These are phyloP conservation scores for Aureobasidium musti DNA, from an alignment of 2,329 filamentous ascomycete genomes.

Conservation along the genomic window DNA sequence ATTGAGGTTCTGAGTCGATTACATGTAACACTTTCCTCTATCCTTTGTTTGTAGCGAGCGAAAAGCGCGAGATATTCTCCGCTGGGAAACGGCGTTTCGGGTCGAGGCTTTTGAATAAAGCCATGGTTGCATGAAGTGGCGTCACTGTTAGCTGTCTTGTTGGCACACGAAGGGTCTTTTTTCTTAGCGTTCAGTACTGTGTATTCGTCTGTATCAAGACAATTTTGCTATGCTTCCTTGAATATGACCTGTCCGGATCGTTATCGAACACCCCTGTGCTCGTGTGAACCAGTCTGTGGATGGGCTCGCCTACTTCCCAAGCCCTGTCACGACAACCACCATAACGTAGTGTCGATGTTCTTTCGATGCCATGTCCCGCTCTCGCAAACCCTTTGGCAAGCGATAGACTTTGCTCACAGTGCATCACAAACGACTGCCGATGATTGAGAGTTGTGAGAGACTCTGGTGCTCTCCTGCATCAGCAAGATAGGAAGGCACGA, in stretches of 20 bases:
- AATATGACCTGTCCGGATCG: not conserved
- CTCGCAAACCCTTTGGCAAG: too few species aligned
- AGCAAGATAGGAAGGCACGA: too few species aligned
- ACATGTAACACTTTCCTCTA: not conserved
- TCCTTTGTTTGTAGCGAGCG: not conserved
- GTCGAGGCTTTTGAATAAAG: not conserved
- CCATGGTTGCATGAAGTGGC: slow-evolving; percentile 9
- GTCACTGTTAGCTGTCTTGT: not conserved
- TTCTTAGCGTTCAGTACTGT: not conserved
- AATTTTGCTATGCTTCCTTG: not conserved
- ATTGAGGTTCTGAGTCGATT: slow-evolving; percentile 34
- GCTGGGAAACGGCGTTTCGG: slow-evolving; percentile 6
- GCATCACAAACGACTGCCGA: too few species aligned
- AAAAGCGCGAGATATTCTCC: not conserved
- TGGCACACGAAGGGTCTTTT: not conserved
- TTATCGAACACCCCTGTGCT: not conserved
- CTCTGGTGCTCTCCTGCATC: too few species aligned
- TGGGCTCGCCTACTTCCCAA: too few species aligned
- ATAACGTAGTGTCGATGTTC: too few species aligned
- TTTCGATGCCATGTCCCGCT: too few species aligned
- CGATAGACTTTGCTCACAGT: too few species aligned
- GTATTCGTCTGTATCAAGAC: not conserved
- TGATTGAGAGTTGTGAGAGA: too few species aligned
- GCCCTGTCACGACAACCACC: too few species aligned
- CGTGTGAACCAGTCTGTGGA: not conserved